Evolutionary conservation across 352 stramenopile species (phyloP), one percentile per base, ranked within the genome.

Genomic region (Phytopythium boreale): DNA sequence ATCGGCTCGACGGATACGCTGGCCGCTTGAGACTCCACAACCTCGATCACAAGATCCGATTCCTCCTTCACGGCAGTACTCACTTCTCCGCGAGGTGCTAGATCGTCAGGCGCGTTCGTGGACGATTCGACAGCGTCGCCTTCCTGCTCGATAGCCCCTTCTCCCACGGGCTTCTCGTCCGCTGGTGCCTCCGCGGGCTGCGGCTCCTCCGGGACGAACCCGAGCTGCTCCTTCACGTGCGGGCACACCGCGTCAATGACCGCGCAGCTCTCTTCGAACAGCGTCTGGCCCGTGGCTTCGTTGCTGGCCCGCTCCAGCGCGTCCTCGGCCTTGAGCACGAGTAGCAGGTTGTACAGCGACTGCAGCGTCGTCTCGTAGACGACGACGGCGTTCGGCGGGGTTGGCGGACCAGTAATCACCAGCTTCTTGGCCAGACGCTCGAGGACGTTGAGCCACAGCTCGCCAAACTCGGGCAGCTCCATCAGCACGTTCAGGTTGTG

Each of bases 351-450:
- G 69, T 93, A 93, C 51, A 96, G 67, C 47, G 87, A 92, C 64
- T 96, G 87, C 55, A 94, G 71, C 50, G 87, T 93, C 27, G 86
- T 96, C 61, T 96, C 87, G 49, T 88, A 94, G 34, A 96, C 87
- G 20, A 89, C 77, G 20, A 79, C 77, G 1, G 78, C 75, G 26
- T 86, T 78, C 5, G 67, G 74, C 5, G 79, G 78, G 15, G 68
- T 81, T 8, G 76, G 69, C 10, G 37, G 17, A 47, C 67, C 56
- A 0, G 57, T 52, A 17, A 76, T 68, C 10, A 82, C 77, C 6
- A 96, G 50, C 56, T 94, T 96, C 26, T 81, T 86, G 1, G 85
- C 79, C 20, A 96, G 71, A 17, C 87, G 82, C 12, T 79, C 77
- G 31, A 96, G 59, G 1, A 96, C 81, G 36, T 84, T 83, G 2